Base-by-base conservation (phyloP, 2,329 filamentous ascomycete genomes). In the Beauveria pseudobassiana region DNA sequence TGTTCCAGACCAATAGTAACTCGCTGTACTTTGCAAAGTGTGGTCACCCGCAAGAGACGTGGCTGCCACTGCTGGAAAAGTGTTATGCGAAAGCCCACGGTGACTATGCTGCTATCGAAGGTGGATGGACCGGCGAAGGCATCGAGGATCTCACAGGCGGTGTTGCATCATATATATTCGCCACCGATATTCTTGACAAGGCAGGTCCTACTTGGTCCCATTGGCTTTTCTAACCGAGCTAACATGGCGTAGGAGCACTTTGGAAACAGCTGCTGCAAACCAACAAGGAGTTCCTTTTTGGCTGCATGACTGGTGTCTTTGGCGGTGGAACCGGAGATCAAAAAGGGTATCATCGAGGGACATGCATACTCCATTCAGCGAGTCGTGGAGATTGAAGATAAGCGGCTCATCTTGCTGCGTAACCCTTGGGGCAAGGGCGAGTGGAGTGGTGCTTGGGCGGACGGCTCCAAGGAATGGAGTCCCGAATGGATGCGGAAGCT, bases 381-480 rank as follows among this genome's bases (percentile, higher is more conserved):
- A 56, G 82, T 83, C 4, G 78, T 82, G n/a, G 78, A 78, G 28
- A 72, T 83, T 9, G 79, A 80, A 34, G 81, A 86, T 65, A 78
- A 82, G 64, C 82, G 87, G 2, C 76, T 92, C 1, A 76, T 91
- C 3, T 80, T 86, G 56, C 76, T 91, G 45, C 82, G 80, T 65
- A 95, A 95, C 67, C 91, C 91, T 0, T 95, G 90, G 90, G 91
- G 90, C 1, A 85, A 86, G 65, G 85, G 83, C 38, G 90, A 92
- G 73, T 95, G 90, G 90, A 88, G 84, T 34, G 91, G 91, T 1
- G 80, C 89, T 1, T 95, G 90, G 90, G 80, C 79, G 3, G 91
- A 95, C 69, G 91, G 91, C 0, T 91, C 88, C 7, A 89, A 90
- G 68, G 87, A 93, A 72, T 96, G 91, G 91, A 93, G 89, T 1